Base-by-base conservation (phyloP, 2,329 filamentous ascomycete genomes). In the Fusarium tjaetaba region DNA sequence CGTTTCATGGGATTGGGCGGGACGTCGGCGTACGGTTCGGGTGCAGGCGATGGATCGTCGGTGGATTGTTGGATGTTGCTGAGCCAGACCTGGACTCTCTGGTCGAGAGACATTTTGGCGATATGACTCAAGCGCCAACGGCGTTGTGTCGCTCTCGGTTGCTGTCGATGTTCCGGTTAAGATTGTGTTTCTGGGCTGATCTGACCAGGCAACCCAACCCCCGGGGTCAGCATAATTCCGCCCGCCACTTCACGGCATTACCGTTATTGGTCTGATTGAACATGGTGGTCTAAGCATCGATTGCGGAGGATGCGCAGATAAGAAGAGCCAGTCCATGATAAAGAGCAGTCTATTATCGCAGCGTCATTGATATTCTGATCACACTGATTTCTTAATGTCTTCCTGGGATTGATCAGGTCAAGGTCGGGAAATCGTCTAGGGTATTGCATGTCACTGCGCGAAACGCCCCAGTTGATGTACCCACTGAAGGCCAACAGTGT, bases 321-420 rank as follows among this genome's bases (percentile, higher is more conserved):
- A 28, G 0, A 22, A 26, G 24, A 36, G 14, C 49, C 7, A 18
- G 16, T 11, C 8, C 5, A 36, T 7, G 6, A 24, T 52, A 16
- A 10, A 6, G 13, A 52, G 11, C 6, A 26, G 5, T 24, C 11
- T 14, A 8, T 22, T 26, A 38, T 38, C 5, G 24, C 18, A 16
- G 24, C 3, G 18, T 26, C 5, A 9, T 28, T 6, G 5, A 11
- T 7, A 26, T 11, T 2, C 8, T 34, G 3, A n/a, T 13, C 5
- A 7, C 1, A 5, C 0, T 7, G 2, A 16, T 22, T 26, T 16
- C 32, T 26, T 11, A 2, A 15, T 22, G 5, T 15, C 2, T 16
- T 28, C 1, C 39, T 10, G 6, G 13, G 13, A 20, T 13, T 26
- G 1, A 10, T n/a, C 6, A 18, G 24, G 11, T 7, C 51, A 15